Conservation (phyloP, 176 grass and related monocot species). For the Saccharum officinarum region DNA sequence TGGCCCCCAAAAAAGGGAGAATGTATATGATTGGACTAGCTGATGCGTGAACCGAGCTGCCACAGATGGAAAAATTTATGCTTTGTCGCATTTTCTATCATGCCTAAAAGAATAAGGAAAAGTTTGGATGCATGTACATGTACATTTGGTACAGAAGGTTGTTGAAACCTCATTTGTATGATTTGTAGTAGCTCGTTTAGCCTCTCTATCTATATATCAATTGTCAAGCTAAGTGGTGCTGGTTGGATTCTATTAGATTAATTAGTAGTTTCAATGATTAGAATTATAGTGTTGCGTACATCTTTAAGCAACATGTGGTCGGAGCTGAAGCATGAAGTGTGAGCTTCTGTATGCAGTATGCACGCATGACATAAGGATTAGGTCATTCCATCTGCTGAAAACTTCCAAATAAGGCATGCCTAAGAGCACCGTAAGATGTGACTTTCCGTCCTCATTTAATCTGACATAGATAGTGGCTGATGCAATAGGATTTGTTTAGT, state of each 20-base stretch:
- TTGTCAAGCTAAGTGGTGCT: background rate
- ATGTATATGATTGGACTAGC: conserved; percentile 41
- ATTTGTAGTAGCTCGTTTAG: conserved; percentile 27
- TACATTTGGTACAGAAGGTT: conserved; percentile 29
- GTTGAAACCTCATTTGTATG: conserved; percentile 30
- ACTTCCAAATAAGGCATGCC: background rate
- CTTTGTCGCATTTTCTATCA: background rate
- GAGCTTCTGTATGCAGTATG: background rate
- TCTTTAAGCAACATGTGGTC: background rate
- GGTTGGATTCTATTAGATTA: background rate
- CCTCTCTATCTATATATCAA: background rate
- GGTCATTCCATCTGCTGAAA: background rate
- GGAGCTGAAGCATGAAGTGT: background rate
- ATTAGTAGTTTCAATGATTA: background rate
- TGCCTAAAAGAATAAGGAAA: background rate
- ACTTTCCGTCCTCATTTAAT: background rate
- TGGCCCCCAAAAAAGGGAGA: background rate
- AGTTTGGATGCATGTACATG: background rate
- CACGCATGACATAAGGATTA: conserved; percentile 24
- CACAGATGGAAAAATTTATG: background rate
- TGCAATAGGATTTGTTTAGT: background rate
- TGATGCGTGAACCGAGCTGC: background rate
- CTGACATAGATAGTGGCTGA: background rate
- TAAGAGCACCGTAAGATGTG: background rate
- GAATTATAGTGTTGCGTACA: background rate